phyloP scores from a whole-genome alignment of 495 filamentous ascomycete species.

The Neurospora sp. region DNA sequence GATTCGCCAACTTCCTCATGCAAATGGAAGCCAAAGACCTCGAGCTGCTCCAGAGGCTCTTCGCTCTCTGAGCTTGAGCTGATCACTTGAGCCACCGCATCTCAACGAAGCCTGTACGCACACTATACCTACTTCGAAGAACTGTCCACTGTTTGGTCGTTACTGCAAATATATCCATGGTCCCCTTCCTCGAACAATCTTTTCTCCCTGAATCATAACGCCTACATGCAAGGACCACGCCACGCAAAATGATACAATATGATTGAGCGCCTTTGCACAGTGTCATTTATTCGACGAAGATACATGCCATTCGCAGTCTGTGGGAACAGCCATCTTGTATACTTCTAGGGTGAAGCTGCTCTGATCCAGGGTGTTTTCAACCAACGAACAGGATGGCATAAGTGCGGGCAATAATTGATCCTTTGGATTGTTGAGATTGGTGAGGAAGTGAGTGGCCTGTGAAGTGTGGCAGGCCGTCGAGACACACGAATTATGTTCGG shows the following conservation, averaged over 20 bases:
- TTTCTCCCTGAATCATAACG: neutral
- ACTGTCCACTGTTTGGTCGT: neutral
- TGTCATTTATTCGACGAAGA: neutral
- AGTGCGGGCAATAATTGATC: neutral
- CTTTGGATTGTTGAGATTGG: neutral
- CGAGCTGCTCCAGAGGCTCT: constrained; percentile 32
- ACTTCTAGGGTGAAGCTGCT: neutral
- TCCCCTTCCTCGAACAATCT: neutral
- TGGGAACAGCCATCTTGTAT: neutral
- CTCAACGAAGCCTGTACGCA: neutral
- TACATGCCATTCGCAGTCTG: neutral
- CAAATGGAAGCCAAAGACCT: constrained; percentile 56
- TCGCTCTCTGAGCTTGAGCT: neutral
- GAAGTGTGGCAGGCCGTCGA: neutral
- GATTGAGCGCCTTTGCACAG: neutral
- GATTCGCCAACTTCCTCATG: constrained; percentile 69
- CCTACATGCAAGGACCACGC: neutral
- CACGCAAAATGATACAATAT: neutral
- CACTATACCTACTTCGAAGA: neutral
- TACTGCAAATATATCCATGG: neutral
- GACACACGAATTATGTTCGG: neutral
- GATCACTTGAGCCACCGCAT: neutral
- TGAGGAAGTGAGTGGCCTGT: neutral
- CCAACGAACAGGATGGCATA: neutral
- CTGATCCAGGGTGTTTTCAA: neutral